Base-by-base conservation (phyloP, 306 rosid genomes). In the Quercus parvula region DNA sequence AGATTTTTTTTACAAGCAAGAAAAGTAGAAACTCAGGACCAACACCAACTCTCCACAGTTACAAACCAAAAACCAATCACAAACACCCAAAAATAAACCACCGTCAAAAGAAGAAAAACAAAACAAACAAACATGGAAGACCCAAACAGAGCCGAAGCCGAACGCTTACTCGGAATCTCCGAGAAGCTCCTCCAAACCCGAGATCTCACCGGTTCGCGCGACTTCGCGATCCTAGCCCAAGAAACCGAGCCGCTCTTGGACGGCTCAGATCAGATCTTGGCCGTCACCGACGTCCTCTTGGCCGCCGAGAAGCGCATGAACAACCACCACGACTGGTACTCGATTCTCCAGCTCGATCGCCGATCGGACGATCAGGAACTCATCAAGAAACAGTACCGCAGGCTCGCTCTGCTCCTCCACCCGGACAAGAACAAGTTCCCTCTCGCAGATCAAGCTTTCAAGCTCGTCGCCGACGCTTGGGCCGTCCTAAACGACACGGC, bases 261-360 rank as follows among this genome's bases (percentile, higher is more conserved):
- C 14, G 96, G 97, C 75, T 91, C 98, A 5, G 99, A 93, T 73
- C 98, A 91, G 92, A 91, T 95, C 91, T 51, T 95, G 19, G 97
- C 99, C 44, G 85, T 95, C 51, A 86, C 72, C 10, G 99, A 95
- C 27, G 99, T 93, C 17, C 87, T 95, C 15, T 56, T 82, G 55
- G 94, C 97, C 6, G 81, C 95, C 0, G 94, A 93, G 10, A 85
- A 82, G 28, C 94, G 88, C 52, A 35, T 90, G 41, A 86, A 79
- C 90, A 83, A 77, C 56, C 88, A 89, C 72, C 89, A 82, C 46
- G 97, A 93, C 52, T 95, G 96, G 98, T 95, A 95, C 86, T 78
- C 89, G 1, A 85, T 95, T 30, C 96, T 95, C 66, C 97, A 89
- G 54, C 18, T 90, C 10, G 92, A 90, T 28, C 87, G 86, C 70